Evolutionary conservation across 352 stramenopile species (phyloP).

Genomic region (Globisporangium perplexum): DNA sequence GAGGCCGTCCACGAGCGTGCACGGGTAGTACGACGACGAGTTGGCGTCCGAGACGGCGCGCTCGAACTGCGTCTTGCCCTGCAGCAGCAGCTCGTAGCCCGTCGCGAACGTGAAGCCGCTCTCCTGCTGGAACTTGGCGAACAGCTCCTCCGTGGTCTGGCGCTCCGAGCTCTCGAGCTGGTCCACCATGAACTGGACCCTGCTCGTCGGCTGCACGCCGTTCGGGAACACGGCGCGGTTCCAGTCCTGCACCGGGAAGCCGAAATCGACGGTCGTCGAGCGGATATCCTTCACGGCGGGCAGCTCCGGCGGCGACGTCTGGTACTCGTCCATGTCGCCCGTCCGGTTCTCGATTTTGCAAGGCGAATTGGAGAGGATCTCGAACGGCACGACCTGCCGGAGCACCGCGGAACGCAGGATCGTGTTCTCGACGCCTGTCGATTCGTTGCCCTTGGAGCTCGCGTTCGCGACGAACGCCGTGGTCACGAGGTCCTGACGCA

Average conservation of each 20-base stretch:
- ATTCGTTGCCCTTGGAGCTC: background rate
- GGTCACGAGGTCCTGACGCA: constrained; percentile 7
- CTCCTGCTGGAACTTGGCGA: constrained; percentile 2
- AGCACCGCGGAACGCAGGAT: constrained; percentile 6
- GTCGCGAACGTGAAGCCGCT: constrained; percentile 2
- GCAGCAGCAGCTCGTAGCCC: constrained; percentile 9
- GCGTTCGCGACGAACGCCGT: background rate
- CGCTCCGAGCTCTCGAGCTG: background rate
- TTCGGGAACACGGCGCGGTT: constrained; percentile 6
- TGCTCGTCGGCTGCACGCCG: background rate
- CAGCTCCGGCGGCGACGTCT: background rate
- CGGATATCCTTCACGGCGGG: constrained; percentile 7
- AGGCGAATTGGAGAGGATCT: constrained; percentile 5
- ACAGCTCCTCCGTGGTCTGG: background rate
- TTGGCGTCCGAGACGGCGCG: constrained; percentile 7
- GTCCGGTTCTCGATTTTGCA: constrained; percentile 3
- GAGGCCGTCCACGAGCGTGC: constrained; percentile 7
- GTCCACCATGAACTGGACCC: background rate
- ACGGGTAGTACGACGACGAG: constrained; percentile 4
- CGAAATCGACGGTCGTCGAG: constrained; percentile 6
- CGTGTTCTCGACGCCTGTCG: constrained; percentile 7
- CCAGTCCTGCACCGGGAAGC: constrained; percentile 7
- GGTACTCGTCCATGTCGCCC: background rate
- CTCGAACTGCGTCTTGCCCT: constrained; percentile 9
- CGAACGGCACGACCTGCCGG: constrained; percentile 6